Percentiles rank a stretch among this genome's conserved stretches.
These are phyloP conservation scores for Mariannaea elegans DNA, from an alignment of 2,329 filamentous ascomycete genomes.

Conservation along the genomic window DNA sequence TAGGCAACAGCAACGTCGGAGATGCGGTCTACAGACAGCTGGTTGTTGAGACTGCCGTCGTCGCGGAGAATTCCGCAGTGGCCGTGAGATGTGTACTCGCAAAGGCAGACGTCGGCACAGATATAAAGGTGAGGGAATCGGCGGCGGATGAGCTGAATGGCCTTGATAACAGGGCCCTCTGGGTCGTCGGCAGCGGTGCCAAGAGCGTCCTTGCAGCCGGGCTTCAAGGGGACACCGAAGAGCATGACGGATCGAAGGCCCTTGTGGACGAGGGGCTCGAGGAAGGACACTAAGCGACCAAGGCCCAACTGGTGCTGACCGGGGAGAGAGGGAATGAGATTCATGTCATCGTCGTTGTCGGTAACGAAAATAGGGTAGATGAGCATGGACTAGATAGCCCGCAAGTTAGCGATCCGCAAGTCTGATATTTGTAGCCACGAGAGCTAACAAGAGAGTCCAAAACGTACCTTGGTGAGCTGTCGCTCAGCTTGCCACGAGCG, in stretches of 20 bases:
- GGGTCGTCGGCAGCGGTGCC: constrained; percentile 94
- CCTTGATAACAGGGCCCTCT: constrained; percentile 87
- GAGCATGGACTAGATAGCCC: constrained; percentile 81
- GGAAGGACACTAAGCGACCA: constrained; percentile 84
- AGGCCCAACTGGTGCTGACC: constrained; percentile 89
- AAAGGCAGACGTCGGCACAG: constrained; percentile 92
- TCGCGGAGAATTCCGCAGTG: constrained; percentile 96
- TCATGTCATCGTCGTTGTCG: constrained; percentile 92
- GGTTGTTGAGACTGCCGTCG: constrained; percentile 92
- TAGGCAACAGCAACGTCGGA: constrained; percentile 98
- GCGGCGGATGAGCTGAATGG: constrained; percentile 84
- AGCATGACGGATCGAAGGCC: constrained; percentile 93
- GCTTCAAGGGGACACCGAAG: constrained; percentile 88
- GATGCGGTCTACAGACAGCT: constrained; percentile 91
- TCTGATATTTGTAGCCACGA: background rate
- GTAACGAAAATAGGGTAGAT: constrained; percentile 98
- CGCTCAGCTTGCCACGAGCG: constrained; percentile 85
- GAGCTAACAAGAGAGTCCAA: background rate
- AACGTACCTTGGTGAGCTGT: constrained; percentile 81
- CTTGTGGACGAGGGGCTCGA: constrained; percentile 87
- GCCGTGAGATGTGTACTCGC: constrained; percentile 97
- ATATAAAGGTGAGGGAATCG: constrained; percentile 93
- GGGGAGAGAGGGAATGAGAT: constrained; percentile 87
- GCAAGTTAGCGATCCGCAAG: constrained; percentile 23
- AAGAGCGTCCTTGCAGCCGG: constrained; percentile 86